Evolutionary conservation across 768 basidiomycete species (phyloP).

Genomic region (Tulasnella sp.): DNA sequence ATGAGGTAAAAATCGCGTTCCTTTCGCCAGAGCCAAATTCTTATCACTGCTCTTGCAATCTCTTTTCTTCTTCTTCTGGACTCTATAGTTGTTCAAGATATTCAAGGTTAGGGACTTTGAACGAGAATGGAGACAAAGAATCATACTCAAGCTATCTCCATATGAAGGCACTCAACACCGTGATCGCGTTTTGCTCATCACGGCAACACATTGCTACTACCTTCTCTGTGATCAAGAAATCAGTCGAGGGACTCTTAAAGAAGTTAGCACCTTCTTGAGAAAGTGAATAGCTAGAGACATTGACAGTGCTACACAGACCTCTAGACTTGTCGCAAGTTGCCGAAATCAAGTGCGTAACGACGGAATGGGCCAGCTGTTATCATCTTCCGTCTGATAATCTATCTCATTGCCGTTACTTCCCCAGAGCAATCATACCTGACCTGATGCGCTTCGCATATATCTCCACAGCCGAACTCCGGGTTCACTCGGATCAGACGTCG

Average conservation of each 20-base stretch:
- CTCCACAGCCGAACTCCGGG: conserved; percentile 46
- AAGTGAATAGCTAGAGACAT: conserved; percentile 4
- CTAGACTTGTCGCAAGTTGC: conserved; percentile 67
- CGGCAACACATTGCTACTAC: conserved; percentile 71
- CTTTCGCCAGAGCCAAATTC: too few species aligned
- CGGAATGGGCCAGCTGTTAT: neutral
- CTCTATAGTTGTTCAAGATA: conserved; percentile 46
- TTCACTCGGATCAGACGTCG: conserved; percentile 32
- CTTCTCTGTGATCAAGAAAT: conserved; percentile 59
- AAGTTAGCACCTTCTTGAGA: conserved; percentile 34
- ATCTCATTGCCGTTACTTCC: conserved; percentile 1
- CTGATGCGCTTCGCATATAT: conserved; percentile 76
- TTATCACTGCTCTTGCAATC: neutral
- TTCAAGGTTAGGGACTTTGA: conserved; percentile 30
- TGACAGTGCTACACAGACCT: conserved; percentile 40
- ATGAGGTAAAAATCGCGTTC: conserved; percentile 30
- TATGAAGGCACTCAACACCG: conserved; percentile 70
- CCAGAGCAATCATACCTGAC: conserved; percentile 69
- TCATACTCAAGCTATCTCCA: neutral
- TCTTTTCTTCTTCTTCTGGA: too few species aligned
- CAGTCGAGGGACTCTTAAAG: conserved; percentile 72
- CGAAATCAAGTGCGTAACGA: conserved; percentile 58
- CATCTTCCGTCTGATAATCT: neutral
- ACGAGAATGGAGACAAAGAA: neutral
- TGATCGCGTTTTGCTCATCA: conserved; percentile 76